phyloP scores from a whole-genome alignment of 768 basidiomycete species.

The Coprinopsis cinerea region DNA sequence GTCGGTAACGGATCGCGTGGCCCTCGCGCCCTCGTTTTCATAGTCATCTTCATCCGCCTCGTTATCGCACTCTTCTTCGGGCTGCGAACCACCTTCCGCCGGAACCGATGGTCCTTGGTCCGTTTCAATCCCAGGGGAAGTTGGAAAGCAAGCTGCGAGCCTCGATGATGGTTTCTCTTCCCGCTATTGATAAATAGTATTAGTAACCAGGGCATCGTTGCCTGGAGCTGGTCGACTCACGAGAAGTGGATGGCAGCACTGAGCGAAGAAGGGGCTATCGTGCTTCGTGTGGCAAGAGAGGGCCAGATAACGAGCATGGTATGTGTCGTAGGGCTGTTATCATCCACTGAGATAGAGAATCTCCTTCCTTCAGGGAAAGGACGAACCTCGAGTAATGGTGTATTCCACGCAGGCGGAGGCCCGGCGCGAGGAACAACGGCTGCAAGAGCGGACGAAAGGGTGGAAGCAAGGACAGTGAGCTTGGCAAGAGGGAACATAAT shows the following conservation, averaged over 20 bases:
- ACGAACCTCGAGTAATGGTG: constrained; percentile 39
- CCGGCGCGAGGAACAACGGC: constrained; percentile 34
- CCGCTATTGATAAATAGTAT: not conserved
- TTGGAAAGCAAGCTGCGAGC: not conserved
- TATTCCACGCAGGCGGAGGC: constrained; percentile 39
- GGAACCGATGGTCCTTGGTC: not conserved
- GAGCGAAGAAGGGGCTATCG: constrained; percentile 51
- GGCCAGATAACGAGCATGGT: constrained; percentile 60
- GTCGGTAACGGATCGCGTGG: constrained; percentile 10
- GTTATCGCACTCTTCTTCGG: constrained; percentile 22
- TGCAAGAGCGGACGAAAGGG: constrained; percentile 33
- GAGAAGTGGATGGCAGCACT: constrained; percentile 69
- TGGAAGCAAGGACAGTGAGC: constrained; percentile 39
- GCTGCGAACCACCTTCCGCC: not conserved
- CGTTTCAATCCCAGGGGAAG: not conserved
- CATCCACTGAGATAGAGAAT: constrained; percentile 4
- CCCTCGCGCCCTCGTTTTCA: constrained; percentile 9
- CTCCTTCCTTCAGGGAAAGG: no score
- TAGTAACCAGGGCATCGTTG: constrained; percentile 5
- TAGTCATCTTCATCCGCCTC: constrained; percentile 20
- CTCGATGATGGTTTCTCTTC: not conserved
- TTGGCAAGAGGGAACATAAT: constrained; percentile 35
- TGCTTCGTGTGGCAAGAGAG: constrained; percentile 46
- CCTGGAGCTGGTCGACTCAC: constrained; percentile 27
- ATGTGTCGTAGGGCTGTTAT: constrained; percentile 41